A percentile compares a stretch with the other conserved stretches of the same genome.
These are phyloP conservation scores for Margaritispora aquatica DNA, from an alignment of 495 filamentous ascomycete species.

Conservation along the genomic window DNA sequence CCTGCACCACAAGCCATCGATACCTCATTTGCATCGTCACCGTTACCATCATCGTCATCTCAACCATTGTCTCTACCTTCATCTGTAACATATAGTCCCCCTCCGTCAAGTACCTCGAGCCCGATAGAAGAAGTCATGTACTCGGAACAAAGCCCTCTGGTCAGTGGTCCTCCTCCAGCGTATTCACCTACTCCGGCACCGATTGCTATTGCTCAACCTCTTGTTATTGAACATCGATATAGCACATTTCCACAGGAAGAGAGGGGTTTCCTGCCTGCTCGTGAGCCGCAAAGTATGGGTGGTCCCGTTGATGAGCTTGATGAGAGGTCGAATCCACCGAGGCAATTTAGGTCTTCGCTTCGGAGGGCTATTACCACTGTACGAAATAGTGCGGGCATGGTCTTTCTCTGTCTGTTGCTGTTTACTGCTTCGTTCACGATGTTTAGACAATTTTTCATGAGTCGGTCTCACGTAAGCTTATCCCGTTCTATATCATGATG, in stretches of 20 bases:
- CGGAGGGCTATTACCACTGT: background rate
- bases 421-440: background rate
- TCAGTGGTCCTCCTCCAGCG: conserved; percentile 16
- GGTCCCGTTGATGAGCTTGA: conserved; percentile 2
- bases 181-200: conserved; percentile 11
- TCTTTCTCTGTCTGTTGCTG: conserved; percentile 3
- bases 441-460: background rate
- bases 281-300: conserved; percentile 23
- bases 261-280: conserved; percentile 7
- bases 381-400: background rate
- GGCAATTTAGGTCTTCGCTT: background rate
- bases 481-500: background rate
- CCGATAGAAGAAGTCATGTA: conserved; percentile 3
- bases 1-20: background rate
- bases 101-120: background rate
- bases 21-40: too few species aligned
- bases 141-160: background rate
- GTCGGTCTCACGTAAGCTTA: background rate
- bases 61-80: too few species aligned
- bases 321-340: conserved; percentile 13
- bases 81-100: conserved; percentile 4
- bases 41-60: too few species aligned
- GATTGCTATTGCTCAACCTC: background rate
- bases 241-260: conserved; percentile 22
- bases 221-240: conserved; percentile 1